A percentile compares a stretch with the other conserved stretches of the same genome.
phyloP scores from a whole-genome alignment of 2,329 filamentous ascomycete species.

The Eutypa lata region DNA sequence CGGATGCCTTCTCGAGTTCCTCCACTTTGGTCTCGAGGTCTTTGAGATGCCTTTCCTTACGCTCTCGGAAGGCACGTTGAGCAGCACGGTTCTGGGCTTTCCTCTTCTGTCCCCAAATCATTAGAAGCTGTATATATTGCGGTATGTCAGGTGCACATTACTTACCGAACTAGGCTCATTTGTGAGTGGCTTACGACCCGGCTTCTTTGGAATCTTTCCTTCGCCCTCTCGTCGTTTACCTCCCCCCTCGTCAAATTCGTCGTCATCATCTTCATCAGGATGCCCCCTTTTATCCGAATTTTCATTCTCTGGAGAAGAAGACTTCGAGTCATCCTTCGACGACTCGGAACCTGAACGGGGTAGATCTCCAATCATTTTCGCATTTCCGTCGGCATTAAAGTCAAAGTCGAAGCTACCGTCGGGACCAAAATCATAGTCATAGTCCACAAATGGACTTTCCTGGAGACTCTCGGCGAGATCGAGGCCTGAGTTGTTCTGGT shows the following conservation, averaged over 20 bases:
- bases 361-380: slow-evolving; percentile 73
- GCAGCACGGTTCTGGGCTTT: slow-evolving; percentile 95
- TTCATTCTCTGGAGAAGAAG: slow-evolving; percentile 60
- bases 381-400: slow-evolving; percentile 48
- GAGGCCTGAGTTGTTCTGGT: slow-evolving; percentile 36
- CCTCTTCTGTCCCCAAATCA: slow-evolving; percentile 64
- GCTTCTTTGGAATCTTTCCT: slow-evolving; percentile 89
- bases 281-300: slow-evolving; percentile 69
- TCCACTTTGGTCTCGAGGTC: slow-evolving; percentile 77
- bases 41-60: slow-evolving; percentile 88
- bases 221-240: slow-evolving; percentile 76
- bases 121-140: slow-evolving; percentile 17
- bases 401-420: slow-evolving; percentile 78
- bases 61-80: slow-evolving; percentile 88
- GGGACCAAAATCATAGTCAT: slow-evolving; percentile 71
- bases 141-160: slow-evolving; percentile 27
- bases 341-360: slow-evolving; percentile 45
- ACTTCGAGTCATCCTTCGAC: slow-evolving; percentile 38
- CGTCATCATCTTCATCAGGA: slow-evolving; percentile 67
- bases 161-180: slow-evolving; percentile 94
- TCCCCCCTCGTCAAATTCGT: slow-evolving; percentile 41
- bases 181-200: slow-evolving; percentile 90
- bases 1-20: slow-evolving; percentile 77
- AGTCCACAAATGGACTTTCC: slow-evolving; percentile 81
- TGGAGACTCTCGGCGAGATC: slow-evolving; percentile 53